These are phyloP conservation scores for Ceratocystis papillata DNA, from an alignment of 2,329 filamentous ascomycete genomes.

Conservation along the genomic window DNA sequence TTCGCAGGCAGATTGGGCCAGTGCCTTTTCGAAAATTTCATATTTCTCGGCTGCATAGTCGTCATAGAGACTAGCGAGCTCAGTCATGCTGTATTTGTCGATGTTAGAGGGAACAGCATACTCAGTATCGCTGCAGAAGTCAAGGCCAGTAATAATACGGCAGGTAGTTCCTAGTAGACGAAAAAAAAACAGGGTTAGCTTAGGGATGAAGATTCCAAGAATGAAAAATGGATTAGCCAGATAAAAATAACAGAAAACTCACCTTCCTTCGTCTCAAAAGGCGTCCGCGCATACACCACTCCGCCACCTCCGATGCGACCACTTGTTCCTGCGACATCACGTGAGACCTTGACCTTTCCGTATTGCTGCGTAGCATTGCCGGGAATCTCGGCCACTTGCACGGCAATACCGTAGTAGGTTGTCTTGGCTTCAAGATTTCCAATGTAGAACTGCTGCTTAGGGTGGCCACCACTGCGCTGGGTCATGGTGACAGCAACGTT, in stretches of 20 bases:
- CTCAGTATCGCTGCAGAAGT: conserved; percentile 77
- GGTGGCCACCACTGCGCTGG: conserved; percentile 52
- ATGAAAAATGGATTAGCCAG: not conserved
- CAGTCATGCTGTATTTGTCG: conserved; percentile 44
- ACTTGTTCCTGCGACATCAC: not conserved
- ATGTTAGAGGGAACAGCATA: conserved; percentile 84
- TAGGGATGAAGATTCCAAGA: not conserved
- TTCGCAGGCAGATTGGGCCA: conserved; percentile 79
- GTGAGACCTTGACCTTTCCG: not conserved
- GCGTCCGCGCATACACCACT: conserved; percentile 57
- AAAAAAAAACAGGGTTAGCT: not conserved
- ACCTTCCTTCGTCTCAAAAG: conserved; percentile 72
- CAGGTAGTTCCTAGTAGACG: conserved; percentile 58
- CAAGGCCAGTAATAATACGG: conserved; percentile 72
- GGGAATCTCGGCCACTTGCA: conserved; percentile 45
- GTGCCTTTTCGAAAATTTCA: conserved; percentile 65
- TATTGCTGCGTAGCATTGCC: conserved; percentile 34
- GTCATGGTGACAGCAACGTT: conserved; percentile 55
- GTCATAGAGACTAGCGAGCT: conserved; percentile 67
- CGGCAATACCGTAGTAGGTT: conserved; percentile 62
- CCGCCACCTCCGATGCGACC: conserved; percentile 58
- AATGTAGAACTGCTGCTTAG: conserved; percentile 83
- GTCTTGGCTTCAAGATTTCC: conserved; percentile 61
- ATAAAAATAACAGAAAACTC: conserved; percentile 29
- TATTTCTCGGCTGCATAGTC: conserved; percentile 58